Percentiles rank a stretch among this genome's conserved stretches.
Evolutionary conservation across 2,329 filamentous ascomycete genomes (phyloP).

Genomic region (Hypoxylon sp.): DNA sequence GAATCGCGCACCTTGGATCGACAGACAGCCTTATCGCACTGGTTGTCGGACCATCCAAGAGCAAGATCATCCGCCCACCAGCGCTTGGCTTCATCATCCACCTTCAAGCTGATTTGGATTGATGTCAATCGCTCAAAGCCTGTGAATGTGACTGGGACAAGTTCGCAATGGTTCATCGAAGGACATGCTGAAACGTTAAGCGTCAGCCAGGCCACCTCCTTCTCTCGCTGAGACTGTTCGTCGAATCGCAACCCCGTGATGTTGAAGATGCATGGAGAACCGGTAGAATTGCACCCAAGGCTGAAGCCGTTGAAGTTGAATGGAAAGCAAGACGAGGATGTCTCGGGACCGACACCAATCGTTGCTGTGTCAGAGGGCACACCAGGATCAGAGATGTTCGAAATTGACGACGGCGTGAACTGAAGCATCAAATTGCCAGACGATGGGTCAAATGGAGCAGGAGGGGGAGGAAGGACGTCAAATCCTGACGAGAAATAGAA

Average conservation of each 20-base stretch:
- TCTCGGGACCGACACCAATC: conserved; percentile 48
- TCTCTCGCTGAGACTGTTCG: conserved; percentile 26
- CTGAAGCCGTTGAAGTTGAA: conserved; percentile 48
- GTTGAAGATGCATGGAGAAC: conserved; percentile 47
- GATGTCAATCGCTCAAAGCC: conserved; percentile 49
- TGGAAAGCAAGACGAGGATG: conserved; percentile 44
- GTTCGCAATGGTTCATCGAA: conserved; percentile 38
- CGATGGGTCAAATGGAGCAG: conserved; percentile 45
- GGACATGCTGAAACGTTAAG: conserved; percentile 46
- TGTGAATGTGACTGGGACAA: conserved; percentile 41
- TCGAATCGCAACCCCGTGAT: conserved; percentile 49
- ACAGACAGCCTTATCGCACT: conserved; percentile 55
- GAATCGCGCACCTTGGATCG: conserved; percentile 53
- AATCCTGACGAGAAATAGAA: conserved; percentile 51
- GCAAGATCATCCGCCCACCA: conserved; percentile 63
- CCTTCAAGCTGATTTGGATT: conserved; percentile 57
- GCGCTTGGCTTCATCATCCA: conserved; percentile 52
- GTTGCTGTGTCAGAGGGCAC: conserved; percentile 36
- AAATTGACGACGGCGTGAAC: conserved; percentile 47
- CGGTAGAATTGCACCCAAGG: conserved; percentile 49
- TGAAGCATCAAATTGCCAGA: conserved; percentile 50
- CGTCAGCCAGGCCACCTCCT: conserved; percentile 37
- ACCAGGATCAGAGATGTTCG: conserved; percentile 37
- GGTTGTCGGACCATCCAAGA: conserved; percentile 59
- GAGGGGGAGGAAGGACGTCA: conserved; percentile 40